A percentile compares a stretch with the other conserved stretches of the same genome.
These are phyloP conservation scores for Psophocarpus tetragonolobus DNA, from an alignment of 306 rosid species.

Conservation along the genomic window DNA sequence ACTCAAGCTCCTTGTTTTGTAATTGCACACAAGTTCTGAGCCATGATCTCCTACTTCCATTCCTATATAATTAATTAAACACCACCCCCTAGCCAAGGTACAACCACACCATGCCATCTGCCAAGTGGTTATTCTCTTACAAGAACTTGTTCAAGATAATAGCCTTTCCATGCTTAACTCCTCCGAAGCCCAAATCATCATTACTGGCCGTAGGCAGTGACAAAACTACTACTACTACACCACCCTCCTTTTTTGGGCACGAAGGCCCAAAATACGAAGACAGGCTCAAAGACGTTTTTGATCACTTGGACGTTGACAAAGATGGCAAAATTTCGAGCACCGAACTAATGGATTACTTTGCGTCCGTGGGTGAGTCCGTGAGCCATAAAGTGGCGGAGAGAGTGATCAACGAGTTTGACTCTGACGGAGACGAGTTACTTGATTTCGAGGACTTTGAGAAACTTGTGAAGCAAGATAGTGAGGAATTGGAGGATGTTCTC, in stretches of 20 bases:
- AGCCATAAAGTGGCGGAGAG: constrained; percentile 31
- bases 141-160: constrained; percentile 31
- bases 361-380: constrained; percentile 48
- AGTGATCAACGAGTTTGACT: constrained; percentile 48
- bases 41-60: background rate
- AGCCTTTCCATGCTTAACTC: constrained; percentile 26
- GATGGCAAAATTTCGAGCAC: constrained; percentile 59
- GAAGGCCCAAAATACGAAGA: background rate
- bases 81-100: background rate
- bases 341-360: constrained; percentile 51
- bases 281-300: constrained; percentile 40
- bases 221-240: background rate
- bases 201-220: background rate
- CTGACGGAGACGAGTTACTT: constrained; percentile 47
- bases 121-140: constrained; percentile 34
- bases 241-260: background rate
- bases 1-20: background rate
- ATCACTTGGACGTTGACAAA: constrained; percentile 51
- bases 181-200: constrained; percentile 17
- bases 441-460: constrained; percentile 48
- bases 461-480: constrained; percentile 32
- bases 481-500: constrained; percentile 39
- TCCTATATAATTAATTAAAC: constrained; percentile 7
- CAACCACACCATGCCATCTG: constrained; percentile 6
- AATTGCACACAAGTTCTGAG: background rate